These are phyloP conservation scores for Talaromyces sp. DNA, from an alignment of 2,329 filamentous ascomycete species.

Conservation along the genomic window DNA sequence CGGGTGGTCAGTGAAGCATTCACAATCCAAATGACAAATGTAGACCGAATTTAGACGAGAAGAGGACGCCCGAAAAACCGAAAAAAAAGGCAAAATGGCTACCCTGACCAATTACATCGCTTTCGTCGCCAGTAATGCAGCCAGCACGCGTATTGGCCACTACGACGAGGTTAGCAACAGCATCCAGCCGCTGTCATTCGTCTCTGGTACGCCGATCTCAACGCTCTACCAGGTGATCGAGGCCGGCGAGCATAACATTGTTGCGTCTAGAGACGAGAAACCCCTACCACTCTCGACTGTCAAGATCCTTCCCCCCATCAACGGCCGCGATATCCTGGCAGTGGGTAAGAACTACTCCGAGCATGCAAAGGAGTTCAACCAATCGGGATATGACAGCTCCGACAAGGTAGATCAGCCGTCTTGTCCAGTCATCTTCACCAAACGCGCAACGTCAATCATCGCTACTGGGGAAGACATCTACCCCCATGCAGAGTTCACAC, in stretches of 20 bases:
- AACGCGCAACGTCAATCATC: neutral
- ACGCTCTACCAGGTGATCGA: conserved; percentile 50
- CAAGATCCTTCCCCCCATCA: conserved; percentile 21
- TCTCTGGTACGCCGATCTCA: conserved; percentile 36
- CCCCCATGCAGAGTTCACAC: conserved; percentile 43
- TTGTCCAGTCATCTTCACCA: neutral
- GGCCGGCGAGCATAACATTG: conserved; percentile 35
- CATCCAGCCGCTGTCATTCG: conserved; percentile 41
- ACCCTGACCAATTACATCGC: conserved; percentile 32
- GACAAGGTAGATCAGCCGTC: neutral
- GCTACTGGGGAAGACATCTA: conserved; percentile 43
- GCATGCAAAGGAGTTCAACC: conserved; percentile 40
- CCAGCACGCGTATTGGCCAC: conserved; percentile 34
- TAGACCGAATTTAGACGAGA: neutral
- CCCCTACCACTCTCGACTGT: conserved; percentile 15
- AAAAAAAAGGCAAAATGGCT: neutral
- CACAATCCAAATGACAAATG: neutral
- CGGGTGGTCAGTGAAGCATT: neutral
- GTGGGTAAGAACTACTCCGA: conserved; percentile 52
- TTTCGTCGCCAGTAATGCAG: conserved; percentile 17
- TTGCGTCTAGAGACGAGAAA: neutral
- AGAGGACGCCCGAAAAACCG: neutral
- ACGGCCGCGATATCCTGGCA: conserved; percentile 47
- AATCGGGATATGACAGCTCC: neutral
- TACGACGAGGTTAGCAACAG: conserved; percentile 28